Evolutionary conservation across 2,329 filamentous ascomycete genomes (phyloP), one percentile per base, ranked within the genome.

Genomic region (Aspergillus pseudonomiae): DNA sequence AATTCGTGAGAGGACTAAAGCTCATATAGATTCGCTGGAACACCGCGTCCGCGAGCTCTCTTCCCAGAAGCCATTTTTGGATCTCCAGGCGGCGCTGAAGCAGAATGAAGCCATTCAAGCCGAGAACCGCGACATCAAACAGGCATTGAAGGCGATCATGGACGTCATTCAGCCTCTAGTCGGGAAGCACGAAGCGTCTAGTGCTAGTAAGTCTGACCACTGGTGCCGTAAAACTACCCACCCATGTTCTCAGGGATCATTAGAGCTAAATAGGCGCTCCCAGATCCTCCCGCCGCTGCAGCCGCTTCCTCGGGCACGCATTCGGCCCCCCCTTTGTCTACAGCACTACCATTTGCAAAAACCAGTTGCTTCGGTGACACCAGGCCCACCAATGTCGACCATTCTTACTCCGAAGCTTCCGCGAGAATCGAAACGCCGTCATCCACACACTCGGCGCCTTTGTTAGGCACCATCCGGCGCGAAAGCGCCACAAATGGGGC

Each of bases 1-100:
- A 45, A 95, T 96, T 64, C 86, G 92, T 48, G 91, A 94, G 80
- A 87, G 92, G 61, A 95, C 92, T 32, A 92, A 90, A 79, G 86
- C 88, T 63, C 90, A 91, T 76, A 95, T 95, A 69, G 91, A 94
- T 74, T 81, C 79, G 7, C 82, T 95, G 63, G 91, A 95, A 76
- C 84, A 83, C 64, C 85, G 87, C 65, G 93, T 96, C 65, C 83
- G 86, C 61, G 91, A 94, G 66, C 84, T 96, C 68, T 91, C 91
- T 62, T 89, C 86, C 62, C 90, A 93, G 78, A 89, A 94, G 76
- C 92, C 92, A 0, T 94, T 93, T 71, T 89, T 92, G 74, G 93
- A 97, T 74, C 85, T 96, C 24, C 92, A 96, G 77, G 83, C 87
- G 32, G 91, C 88, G 11, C 78, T 94, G 61, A 84, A 87, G 36